phyloP scores from a whole-genome alignment of 2,329 filamentous ascomycete species.

The Coniella vitis region DNA sequence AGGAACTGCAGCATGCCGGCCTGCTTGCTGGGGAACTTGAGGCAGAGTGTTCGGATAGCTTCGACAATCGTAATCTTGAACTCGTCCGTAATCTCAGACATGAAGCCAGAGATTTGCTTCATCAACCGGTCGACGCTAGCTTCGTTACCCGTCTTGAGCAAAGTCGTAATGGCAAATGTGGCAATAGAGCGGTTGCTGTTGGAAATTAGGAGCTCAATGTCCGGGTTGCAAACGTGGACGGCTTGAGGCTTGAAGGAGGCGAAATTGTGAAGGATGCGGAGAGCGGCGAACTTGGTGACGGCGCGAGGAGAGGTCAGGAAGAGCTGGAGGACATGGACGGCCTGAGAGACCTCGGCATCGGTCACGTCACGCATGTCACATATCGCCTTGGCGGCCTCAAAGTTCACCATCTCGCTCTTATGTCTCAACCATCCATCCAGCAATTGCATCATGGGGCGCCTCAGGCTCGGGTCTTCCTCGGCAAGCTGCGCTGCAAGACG shows the following conservation, averaged over 20 bases:
- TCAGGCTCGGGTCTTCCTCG: slow-evolving; percentile 81
- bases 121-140: slow-evolving; percentile 93
- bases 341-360: slow-evolving; percentile 84
- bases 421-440: slow-evolving; percentile 94
- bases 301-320: slow-evolving; percentile 94
- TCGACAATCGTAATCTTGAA: slow-evolving; percentile 99
- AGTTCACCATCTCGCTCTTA: slow-evolving; percentile 99
- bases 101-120: slow-evolving; percentile 97
- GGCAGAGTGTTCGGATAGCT: slow-evolving; percentile 88
- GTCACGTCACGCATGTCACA: slow-evolving; percentile 91
- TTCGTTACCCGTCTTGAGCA: slow-evolving; percentile 97
- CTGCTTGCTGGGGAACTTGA: slow-evolving; percentile 98
- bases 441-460: slow-evolving; percentile 95
- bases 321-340: slow-evolving; percentile 89
- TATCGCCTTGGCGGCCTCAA: slow-evolving; percentile 96
- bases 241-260: slow-evolving; percentile 93
- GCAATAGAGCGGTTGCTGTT: slow-evolving; percentile 97
- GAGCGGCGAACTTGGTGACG: slow-evolving; percentile 95
- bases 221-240: slow-evolving; percentile 89
- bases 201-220: slow-evolving; percentile 93
- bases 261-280: slow-evolving; percentile 92
- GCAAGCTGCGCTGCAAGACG: slow-evolving; percentile 88
- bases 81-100: slow-evolving; percentile 98
- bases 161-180: slow-evolving; percentile 95
- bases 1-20: slow-evolving; percentile 96